phyloP scores from a whole-genome alignment of 805 yeast species.

The Zygosaccharomyces rouxii region DNA sequence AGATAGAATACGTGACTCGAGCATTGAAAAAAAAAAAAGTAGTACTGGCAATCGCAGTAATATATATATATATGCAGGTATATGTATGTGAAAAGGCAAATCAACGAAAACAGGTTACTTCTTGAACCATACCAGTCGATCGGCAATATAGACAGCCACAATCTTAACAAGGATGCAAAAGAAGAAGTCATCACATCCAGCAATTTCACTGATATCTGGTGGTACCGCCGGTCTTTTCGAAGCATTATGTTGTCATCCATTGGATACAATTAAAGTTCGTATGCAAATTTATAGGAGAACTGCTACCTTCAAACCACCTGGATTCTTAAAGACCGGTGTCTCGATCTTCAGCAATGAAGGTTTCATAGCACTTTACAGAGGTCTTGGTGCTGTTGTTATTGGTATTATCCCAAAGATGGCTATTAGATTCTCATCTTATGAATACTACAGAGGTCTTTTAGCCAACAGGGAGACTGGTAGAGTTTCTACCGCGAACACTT shows the following conservation, averaged over 20 bases:
- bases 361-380: conserved; percentile 83
- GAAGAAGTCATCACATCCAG: conserved; percentile 40
- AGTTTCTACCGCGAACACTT: conserved; percentile 69
- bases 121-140: no score
- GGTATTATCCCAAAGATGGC: conserved; percentile 99
- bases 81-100: neutral
- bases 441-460: conserved; percentile 71
- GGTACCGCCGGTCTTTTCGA: conserved; percentile 97
- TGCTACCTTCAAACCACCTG: conserved; percentile 70
- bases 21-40: neutral
- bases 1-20: conserved; percentile 3
- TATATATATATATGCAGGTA: neutral
- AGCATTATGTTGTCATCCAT: conserved; percentile 97
- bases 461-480: conserved; percentile 55
- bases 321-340: conserved; percentile 78
- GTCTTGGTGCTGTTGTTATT: conserved; percentile 93
- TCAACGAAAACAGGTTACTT: no score
- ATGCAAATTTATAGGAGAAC: conserved; percentile 83
- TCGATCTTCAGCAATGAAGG: conserved; percentile 77
- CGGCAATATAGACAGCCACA: neutral
- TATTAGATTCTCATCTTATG: conserved; percentile 90
- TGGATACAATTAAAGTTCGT: conserved; percentile 94
- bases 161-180: conserved; percentile 23
- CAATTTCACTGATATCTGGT: conserved; percentile 78
- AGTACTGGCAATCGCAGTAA: neutral